Conservation (phyloP, 2,329 filamentous ascomycete genomes). For the Hymenotorrendiella dingleyae region DNA sequence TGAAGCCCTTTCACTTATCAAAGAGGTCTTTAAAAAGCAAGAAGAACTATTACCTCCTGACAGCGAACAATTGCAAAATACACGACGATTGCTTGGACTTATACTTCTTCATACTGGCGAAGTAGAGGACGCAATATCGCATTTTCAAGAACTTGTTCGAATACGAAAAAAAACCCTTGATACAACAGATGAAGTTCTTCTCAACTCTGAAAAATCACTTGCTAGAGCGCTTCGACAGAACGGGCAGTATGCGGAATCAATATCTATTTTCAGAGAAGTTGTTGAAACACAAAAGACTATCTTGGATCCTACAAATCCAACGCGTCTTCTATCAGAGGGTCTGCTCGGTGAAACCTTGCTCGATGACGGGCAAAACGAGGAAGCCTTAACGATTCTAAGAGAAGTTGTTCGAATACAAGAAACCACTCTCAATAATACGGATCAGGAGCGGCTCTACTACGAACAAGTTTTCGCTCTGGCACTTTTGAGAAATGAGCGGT, state of each 20-base stretch:
- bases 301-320: neutral
- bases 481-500: neutral
- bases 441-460: neutral
- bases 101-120: too few species aligned
- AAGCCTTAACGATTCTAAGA: neutral
- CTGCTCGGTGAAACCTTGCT: neutral
- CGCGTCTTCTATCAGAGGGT: neutral
- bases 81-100: too few species aligned
- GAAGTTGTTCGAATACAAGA: neutral
- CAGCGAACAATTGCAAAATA: too few species aligned
- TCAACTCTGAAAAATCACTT: neutral
- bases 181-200: neutral
- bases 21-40: too few species aligned
- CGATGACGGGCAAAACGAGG: neutral
- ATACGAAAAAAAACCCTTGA: neutral
- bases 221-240: neutral
- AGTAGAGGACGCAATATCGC: slow-evolving; percentile 4
- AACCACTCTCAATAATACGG: neutral
- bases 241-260: neutral
- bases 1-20: too few species aligned
- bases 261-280: neutral
- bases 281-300: neutral
- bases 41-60: too few species aligned
- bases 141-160: neutral
- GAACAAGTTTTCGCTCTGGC: neutral